Evolutionary conservation across 2,329 filamentous ascomycete species (phyloP).

Genomic region (Cordyceps cateniannulata): DNA sequence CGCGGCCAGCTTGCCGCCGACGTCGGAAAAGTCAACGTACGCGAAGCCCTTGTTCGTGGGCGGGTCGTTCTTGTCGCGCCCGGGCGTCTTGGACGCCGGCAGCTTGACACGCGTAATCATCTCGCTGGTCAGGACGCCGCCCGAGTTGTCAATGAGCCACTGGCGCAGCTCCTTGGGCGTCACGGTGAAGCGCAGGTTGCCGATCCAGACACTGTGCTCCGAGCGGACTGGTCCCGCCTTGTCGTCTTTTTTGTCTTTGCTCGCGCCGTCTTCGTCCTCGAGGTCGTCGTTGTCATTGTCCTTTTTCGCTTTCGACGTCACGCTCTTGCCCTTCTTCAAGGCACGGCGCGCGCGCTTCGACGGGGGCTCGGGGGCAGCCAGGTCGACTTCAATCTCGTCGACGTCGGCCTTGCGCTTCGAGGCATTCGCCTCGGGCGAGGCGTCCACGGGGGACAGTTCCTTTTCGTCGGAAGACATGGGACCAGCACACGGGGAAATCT

Average conservation of each 20-base stretch:
- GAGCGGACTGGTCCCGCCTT: conserved; percentile 55
- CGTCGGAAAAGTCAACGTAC: conserved; percentile 82
- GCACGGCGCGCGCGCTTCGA: conserved; percentile 90
- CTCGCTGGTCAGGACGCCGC: conserved; percentile 56
- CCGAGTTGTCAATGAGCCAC: conserved; percentile 71
- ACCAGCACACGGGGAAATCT: background rate
- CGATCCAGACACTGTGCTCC: conserved; percentile 87
- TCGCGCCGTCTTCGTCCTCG: conserved; percentile 32
- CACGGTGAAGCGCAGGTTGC: conserved; percentile 81
- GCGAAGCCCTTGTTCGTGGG: conserved; percentile 84
- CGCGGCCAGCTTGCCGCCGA: conserved; percentile 66
- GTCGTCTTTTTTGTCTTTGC: conserved; percentile 26
- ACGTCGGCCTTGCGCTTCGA: conserved; percentile 64
- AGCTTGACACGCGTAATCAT: conserved; percentile 82
- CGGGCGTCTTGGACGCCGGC: conserved; percentile 53
- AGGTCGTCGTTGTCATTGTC: conserved; percentile 28
- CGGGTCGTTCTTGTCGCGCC: conserved; percentile 25
- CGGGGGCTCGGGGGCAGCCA: conserved; percentile 82
- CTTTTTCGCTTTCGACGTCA: conserved; percentile 37
- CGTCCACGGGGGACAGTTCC: conserved; percentile 12
- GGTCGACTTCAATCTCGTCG: conserved; percentile 81
- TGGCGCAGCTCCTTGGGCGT: conserved; percentile 67
- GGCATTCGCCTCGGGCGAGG: conserved; percentile 14
- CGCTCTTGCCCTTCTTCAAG: conserved; percentile 73
- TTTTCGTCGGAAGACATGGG: conserved; percentile 10